Conservation (phyloP, 768 basidiomycete species). For the Pseudohyphozyma bogoriensis region DNA sequence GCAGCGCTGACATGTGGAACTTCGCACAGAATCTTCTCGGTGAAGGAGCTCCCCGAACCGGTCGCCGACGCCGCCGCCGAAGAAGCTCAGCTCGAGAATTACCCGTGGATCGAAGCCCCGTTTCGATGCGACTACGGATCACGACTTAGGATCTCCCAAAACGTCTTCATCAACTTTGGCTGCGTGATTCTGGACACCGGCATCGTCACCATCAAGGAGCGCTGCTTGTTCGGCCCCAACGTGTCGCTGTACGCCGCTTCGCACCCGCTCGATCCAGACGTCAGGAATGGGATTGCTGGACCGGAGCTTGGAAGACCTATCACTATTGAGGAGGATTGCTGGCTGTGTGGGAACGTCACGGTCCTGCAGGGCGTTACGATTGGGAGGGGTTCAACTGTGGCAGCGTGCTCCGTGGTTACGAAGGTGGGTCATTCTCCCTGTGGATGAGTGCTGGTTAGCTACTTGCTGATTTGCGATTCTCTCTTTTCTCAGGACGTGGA, state of each 20-base stretch:
- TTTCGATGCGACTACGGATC: conserved; percentile 20
- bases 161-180: conserved; percentile 13
- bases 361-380: conserved; percentile 37
- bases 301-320: conserved; percentile 37
- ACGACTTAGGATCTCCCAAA: too few species aligned
- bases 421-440: conserved; percentile 28
- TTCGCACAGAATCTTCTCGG: neutral
- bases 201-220: conserved; percentile 34
- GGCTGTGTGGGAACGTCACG: conserved; percentile 37
- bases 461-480: neutral
- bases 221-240: conserved; percentile 37
- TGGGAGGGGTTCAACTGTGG: conserved; percentile 36
- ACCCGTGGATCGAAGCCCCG: conserved; percentile 17
- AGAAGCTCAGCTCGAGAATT: conserved; percentile 9
- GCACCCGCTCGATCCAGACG: conserved; percentile 24
- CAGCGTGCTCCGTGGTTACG: conserved; percentile 37
- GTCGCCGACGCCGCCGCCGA: conserved; percentile 11
- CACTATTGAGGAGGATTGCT: conserved; percentile 38
- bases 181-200: conserved; percentile 17
- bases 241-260: conserved; percentile 29
- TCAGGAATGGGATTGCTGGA: conserved; percentile 34
- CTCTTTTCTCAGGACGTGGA: neutral
- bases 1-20: too few species aligned
- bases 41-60: conserved; percentile 2
- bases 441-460: too few species aligned